phyloP scores from a whole-genome alignment of 257 asterid genomes.

The Solanum arcanum region DNA sequence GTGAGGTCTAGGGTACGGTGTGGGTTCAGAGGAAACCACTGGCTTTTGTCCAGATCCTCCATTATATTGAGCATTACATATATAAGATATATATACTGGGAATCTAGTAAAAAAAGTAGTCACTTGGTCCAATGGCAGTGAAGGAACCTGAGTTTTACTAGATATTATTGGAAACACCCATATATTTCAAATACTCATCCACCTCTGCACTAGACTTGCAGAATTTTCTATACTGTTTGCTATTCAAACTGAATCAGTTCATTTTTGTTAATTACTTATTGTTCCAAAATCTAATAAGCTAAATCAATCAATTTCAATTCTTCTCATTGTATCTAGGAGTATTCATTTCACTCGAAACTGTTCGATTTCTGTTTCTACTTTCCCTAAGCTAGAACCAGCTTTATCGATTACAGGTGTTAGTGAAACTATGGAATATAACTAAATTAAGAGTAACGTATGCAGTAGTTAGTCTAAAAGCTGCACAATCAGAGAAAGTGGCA shows the following conservation, averaged over 20 bases:
- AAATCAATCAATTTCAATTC: neutral
- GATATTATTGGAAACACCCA: neutral
- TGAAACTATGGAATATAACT: neutral
- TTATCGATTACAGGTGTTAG: neutral
- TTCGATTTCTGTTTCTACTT: neutral
- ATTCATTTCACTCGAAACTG: neutral
- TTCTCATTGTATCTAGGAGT: neutral
- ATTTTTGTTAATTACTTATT: neutral
- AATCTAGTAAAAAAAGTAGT: too few species aligned
- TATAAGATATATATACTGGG: too few species aligned
- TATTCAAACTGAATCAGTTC: neutral
- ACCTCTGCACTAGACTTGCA: too few species aligned
- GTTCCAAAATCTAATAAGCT: neutral
- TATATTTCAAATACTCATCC: neutral
- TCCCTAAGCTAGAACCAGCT: neutral
- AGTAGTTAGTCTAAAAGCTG: neutral
- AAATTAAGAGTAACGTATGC: neutral
- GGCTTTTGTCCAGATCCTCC: too few species aligned
- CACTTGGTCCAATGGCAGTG: too few species aligned
- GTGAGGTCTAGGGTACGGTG: too few species aligned
- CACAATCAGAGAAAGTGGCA: neutral
- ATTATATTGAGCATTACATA: too few species aligned
- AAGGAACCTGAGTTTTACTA: too few species aligned
- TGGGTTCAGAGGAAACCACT: too few species aligned
- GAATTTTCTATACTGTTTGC: too few species aligned